Conservation (phyloP, 1,139 yeast species). For the Suhomyces kunorum region DNA sequence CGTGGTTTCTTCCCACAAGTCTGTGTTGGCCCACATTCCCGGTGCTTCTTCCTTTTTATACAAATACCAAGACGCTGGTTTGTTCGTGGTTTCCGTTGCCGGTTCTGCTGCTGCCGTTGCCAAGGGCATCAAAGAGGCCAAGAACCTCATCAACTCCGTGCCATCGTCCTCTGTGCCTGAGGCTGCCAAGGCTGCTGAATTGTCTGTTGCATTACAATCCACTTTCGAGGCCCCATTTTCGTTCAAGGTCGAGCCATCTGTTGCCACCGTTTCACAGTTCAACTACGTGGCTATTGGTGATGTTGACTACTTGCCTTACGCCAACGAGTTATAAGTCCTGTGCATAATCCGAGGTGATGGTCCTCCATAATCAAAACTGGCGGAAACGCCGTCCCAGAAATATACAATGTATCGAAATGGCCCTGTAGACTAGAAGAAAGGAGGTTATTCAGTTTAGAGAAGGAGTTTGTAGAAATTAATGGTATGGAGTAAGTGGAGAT, state of each 20-base stretch:
- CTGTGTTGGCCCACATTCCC: slow-evolving; percentile 51
- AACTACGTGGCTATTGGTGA: slow-evolving; percentile 93
- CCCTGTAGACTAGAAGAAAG: no score
- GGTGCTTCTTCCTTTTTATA: slow-evolving; percentile 62
- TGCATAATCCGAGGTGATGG: slow-evolving; percentile 9
- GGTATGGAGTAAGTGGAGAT: no score
- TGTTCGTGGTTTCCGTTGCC: slow-evolving; percentile 70
- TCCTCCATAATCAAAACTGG: slow-evolving; percentile 8
- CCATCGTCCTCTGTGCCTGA: slow-evolving; percentile 38
- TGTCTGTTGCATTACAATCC: slow-evolving; percentile 47
- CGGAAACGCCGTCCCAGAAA: slow-evolving; percentile 4
- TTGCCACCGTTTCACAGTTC: slow-evolving; percentile 62
- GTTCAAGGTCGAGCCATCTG: slow-evolving; percentile 45
- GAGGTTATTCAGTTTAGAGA: no score
- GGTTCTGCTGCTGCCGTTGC: slow-evolving; percentile 64
- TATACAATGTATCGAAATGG: slow-evolving; percentile 5
- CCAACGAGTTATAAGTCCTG: slow-evolving; percentile 71
- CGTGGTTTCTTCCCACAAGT: slow-evolving; percentile 48
- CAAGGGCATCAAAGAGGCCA: slow-evolving; percentile 61
- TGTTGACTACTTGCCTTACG: slow-evolving; percentile 81
- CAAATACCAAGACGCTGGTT: slow-evolving; percentile 78
- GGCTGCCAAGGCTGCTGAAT: slow-evolving; percentile 50
- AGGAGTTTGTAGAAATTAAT: neutral
- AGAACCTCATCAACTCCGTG: slow-evolving; percentile 51
- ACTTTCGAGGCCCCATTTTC: slow-evolving; percentile 50